Evolutionary conservation across 352 stramenopile genomes (phyloP), one percentile per base, ranked within the genome.

Genomic region (Phytophthora vignae): DNA sequence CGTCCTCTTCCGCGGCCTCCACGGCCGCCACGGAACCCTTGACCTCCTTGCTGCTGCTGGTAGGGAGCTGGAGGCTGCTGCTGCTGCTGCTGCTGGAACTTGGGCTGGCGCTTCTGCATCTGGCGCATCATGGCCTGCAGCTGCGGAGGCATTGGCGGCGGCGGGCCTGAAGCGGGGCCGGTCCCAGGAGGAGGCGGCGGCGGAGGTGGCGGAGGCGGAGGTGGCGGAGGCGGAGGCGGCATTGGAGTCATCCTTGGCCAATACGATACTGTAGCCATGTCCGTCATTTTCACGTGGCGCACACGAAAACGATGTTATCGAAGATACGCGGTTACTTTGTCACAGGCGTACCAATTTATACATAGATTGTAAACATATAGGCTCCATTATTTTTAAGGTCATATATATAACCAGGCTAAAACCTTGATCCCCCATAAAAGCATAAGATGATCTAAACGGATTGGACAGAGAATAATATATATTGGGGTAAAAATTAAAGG

Each of bases 101-200:
- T 83, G 15, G 80, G 80, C 50, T 85, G 72, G 1, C 55, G 69
- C 42, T 79, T n/a, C 21, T 81, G 72, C 81, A 90, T 79, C 64
- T 90, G 82, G 1, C 62, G 70, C 78, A 90, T 86, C 79, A 90
- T 87, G 8, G 52, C 54, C 42, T 87, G 84, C 2, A 91, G 53
- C 15, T 91, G 77, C 21, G 76, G 79, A 14, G 83, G 82, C 22
- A 93, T 74, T 8, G 53, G 69, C 25, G 71, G 66, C 12, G 64
- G 56, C 22, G 59, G 53, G 2, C 36, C 68, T 2, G 52, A 42
- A 21, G 29, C 29, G 5, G 29, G 29, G 29, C 29, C 29, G 29
- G 29, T 33, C 29, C 29, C 29, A 33, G 29, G 77, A 19, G 76
- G 79, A 14, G 83, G 82, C 19, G 91, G 71, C 12, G 53, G 69